phyloP scores from a whole-genome alignment of 768 basidiomycete genomes.

The Kwoniella bestiolae region DNA sequence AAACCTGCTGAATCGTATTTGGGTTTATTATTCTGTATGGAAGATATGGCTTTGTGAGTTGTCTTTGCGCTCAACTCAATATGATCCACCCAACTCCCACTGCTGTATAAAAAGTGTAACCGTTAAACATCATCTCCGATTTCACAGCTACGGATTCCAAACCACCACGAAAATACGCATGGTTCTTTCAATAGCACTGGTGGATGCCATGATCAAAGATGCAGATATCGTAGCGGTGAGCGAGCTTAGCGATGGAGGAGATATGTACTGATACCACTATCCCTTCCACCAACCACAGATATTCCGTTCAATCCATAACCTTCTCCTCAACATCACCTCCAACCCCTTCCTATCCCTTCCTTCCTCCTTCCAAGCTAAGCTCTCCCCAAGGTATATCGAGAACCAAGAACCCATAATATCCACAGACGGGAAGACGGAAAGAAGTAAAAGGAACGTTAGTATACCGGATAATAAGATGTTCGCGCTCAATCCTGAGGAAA shows the following conservation, averaged over 20 bases:
- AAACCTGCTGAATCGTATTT: constrained; percentile 53
- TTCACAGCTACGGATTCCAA: constrained; percentile 57
- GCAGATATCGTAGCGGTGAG: constrained; percentile 53
- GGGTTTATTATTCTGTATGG: constrained; percentile 56
- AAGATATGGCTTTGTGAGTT: constrained; percentile 57
- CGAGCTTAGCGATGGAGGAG: no score
- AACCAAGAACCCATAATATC: neutral
- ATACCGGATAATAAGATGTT: constrained; percentile 33
- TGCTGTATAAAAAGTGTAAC: no score
- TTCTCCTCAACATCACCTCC: constrained; percentile 40
- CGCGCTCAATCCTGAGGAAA: constrained; percentile 39
- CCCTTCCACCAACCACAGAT: no score
- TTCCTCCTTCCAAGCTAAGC: constrained; percentile 29
- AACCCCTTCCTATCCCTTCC: constrained; percentile 53
- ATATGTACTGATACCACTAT: no score
- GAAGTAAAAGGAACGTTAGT: neutral
- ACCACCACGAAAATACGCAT: constrained; percentile 51
- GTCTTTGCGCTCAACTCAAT: no score
- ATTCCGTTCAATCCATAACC: constrained; percentile 52
- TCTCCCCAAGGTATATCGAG: neutral
- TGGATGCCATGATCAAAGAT: constrained; percentile 57
- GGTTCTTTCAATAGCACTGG: constrained; percentile 51
- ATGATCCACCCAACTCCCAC: no score
- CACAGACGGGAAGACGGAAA: neutral
- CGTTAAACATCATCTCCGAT: no score